A percentile compares a stretch with the other conserved stretches of the same genome.
Evolutionary conservation across 2,329 filamentous ascomycete species (phyloP).

Genomic region (Scleromitrula shiraiana): DNA sequence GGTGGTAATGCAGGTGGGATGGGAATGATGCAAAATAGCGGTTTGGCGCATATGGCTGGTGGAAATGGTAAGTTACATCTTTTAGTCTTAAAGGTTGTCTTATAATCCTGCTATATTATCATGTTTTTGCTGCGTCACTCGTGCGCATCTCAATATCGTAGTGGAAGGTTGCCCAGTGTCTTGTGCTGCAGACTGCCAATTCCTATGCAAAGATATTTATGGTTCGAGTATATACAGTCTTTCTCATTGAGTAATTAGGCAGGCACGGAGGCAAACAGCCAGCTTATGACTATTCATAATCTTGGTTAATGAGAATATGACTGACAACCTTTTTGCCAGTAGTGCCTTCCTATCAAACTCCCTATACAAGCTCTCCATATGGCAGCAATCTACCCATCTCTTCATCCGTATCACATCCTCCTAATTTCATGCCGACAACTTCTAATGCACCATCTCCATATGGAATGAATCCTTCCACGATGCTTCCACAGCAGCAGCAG

Average conservation of each 20-base stretch:
- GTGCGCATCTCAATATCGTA: background rate
- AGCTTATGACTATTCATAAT: slow-evolving; percentile 11
- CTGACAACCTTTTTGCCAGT: slow-evolving; percentile 25
- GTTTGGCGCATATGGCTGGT: slow-evolving; percentile 29
- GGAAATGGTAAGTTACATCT: slow-evolving; percentile 28
- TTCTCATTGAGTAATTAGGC: background rate
- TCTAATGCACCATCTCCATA: slow-evolving; percentile 34
- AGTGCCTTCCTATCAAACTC: slow-evolving; percentile 50
- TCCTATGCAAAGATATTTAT: background rate
- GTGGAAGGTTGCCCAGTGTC: background rate
- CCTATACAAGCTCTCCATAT: slow-evolving; percentile 51
- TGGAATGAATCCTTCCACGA: slow-evolving; percentile 37
- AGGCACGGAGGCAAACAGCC: background rate
- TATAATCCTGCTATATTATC: background rate
- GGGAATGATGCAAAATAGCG: slow-evolving; percentile 51
- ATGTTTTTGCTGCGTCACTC: slow-evolving; percentile 1
- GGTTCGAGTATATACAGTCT: background rate
- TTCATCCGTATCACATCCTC: slow-evolving; percentile 38
- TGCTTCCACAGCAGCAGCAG: slow-evolving; percentile 36
- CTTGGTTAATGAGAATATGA: slow-evolving; percentile 14
- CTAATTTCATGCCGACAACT: slow-evolving; percentile 50
- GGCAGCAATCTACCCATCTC: slow-evolving; percentile 31
- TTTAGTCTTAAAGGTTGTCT: background rate
- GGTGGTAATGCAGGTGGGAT: slow-evolving; percentile 24
- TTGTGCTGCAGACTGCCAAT: background rate